phyloP scores from a whole-genome alignment of 768 basidiomycete species.

The Phaeolepiota aurea region DNA sequence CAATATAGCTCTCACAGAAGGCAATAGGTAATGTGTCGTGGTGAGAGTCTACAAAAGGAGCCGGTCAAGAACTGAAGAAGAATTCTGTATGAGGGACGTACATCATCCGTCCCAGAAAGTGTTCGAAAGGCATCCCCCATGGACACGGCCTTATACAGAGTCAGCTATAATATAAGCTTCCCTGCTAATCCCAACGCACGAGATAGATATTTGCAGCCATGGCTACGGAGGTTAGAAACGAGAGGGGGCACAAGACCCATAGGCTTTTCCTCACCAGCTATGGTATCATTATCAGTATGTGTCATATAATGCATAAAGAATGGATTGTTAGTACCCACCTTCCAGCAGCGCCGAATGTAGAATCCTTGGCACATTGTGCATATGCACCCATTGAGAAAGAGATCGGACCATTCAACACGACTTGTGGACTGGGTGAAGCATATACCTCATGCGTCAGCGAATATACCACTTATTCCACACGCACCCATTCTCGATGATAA shows the following conservation, averaged over 20 bases:
- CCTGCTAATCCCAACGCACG: background rate
- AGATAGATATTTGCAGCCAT: background rate
- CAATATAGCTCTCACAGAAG: background rate
- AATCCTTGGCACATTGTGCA: slow-evolving; percentile 39
- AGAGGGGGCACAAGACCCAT: background rate
- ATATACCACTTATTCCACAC: too few relatives aligned
- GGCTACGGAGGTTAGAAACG: background rate
- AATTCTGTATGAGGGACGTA: background rate
- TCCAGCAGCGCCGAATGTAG: slow-evolving; percentile 44
- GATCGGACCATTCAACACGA: slow-evolving; percentile 32
- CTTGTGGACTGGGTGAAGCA: slow-evolving; percentile 25
- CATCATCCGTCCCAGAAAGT: background rate
- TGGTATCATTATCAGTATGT: too few relatives aligned
- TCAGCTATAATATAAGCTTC: too few relatives aligned
- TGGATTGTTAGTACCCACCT: slow-evolving; percentile 25
- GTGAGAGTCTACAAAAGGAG: background rate
- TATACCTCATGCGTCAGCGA: too few relatives aligned
- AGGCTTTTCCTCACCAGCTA: background rate
- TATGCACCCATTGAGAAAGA: slow-evolving; percentile 40
- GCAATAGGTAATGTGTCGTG: background rate
- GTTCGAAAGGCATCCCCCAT: background rate
- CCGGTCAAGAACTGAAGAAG: too few relatives aligned
- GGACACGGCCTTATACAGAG: background rate
- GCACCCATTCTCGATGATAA: slow-evolving; percentile 23
- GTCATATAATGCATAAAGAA: too few relatives aligned